A percentile compares a stretch with the other conserved stretches of the same genome.
phyloP scores from a whole-genome alignment of 305 asterid genomes.

The Ilex paraguariensis region DNA sequence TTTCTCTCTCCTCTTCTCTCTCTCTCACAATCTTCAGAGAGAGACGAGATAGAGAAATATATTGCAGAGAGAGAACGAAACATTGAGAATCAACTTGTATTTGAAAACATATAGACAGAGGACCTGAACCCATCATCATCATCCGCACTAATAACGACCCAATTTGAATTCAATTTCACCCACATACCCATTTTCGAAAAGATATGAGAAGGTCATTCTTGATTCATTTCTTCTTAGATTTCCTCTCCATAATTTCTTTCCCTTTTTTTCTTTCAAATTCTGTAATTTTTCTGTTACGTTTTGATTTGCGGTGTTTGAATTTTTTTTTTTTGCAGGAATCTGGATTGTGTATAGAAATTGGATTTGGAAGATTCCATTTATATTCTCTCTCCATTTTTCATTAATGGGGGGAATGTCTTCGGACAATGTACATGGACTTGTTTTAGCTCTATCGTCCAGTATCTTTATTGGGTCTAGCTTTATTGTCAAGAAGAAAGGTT shows the following conservation, averaged over 20 bases:
- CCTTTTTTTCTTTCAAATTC: not conserved
- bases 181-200: not conserved
- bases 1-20: constrained; percentile 11
- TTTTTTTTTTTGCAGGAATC: constrained; percentile 36
- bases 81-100: too few species aligned
- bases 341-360: constrained; percentile 7
- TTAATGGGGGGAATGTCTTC: constrained; percentile 57
- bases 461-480: constrained; percentile 77
- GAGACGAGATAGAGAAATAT: constrained; percentile 5
- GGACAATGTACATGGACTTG: constrained; percentile 62
- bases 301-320: constrained; percentile 1
- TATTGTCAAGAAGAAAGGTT: constrained; percentile 76
- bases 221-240: too few species aligned
- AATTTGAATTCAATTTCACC: constrained; percentile 3
- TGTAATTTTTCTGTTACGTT: not conserved
- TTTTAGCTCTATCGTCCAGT: constrained; percentile 72
- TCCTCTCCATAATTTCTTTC: too few species aligned
- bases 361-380: constrained; percentile 10
- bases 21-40: constrained; percentile 15
- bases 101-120: not conserved
- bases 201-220: too few species aligned
- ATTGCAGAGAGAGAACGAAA: not conserved
- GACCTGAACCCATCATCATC: not conserved
- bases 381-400: constrained; percentile 27
- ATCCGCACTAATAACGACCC: not conserved